These are phyloP conservation scores for Glaciozyma antarctica DNA, from an alignment of 768 basidiomycete genomes.

Conservation along the genomic window DNA sequence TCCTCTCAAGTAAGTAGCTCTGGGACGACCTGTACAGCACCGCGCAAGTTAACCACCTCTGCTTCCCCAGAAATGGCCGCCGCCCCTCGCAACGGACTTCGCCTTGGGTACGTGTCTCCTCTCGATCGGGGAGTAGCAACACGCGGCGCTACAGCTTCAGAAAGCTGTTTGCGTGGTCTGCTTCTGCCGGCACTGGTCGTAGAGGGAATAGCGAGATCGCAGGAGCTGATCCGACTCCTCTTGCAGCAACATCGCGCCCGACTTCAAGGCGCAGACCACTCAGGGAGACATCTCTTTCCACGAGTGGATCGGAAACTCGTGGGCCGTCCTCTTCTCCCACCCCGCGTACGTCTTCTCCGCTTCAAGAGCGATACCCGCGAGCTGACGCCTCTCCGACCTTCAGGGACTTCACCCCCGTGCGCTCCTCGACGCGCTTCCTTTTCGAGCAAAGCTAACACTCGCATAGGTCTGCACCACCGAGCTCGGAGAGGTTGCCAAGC, in stretches of 20 bases:
- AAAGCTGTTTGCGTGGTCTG: too few species aligned
- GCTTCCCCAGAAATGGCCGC: conserved; percentile 2
- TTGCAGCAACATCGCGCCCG: conserved; percentile 58
- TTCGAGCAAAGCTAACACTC: background rate
- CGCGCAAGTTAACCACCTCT: background rate
- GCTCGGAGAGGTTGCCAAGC: conserved; percentile 87
- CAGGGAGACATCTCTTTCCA: conserved; percentile 68
- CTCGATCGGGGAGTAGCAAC: too few species aligned
- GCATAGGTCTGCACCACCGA: conserved; percentile 74
- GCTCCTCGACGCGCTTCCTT: background rate
- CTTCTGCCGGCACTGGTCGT: too few species aligned
- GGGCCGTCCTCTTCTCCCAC: conserved; percentile 86
- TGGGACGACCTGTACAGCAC: too few species aligned
- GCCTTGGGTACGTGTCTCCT: conserved; percentile 47
- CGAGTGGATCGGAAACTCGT: conserved; percentile 60
- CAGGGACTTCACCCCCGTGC: background rate
- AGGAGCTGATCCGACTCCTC: too few species aligned
- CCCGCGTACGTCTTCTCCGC: conserved; percentile 47
- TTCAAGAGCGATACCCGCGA: background rate
- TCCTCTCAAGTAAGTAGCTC: too few species aligned
- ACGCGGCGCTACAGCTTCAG: too few species aligned
- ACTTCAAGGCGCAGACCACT: conserved; percentile 65
- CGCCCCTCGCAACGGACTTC: conserved; percentile 17
- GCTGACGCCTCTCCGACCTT: conserved; percentile 1
- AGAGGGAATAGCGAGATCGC: too few species aligned